Evolutionary conservation across 257 asterid genomes (phyloP).

Genomic region (Solanum clarkiae): DNA sequence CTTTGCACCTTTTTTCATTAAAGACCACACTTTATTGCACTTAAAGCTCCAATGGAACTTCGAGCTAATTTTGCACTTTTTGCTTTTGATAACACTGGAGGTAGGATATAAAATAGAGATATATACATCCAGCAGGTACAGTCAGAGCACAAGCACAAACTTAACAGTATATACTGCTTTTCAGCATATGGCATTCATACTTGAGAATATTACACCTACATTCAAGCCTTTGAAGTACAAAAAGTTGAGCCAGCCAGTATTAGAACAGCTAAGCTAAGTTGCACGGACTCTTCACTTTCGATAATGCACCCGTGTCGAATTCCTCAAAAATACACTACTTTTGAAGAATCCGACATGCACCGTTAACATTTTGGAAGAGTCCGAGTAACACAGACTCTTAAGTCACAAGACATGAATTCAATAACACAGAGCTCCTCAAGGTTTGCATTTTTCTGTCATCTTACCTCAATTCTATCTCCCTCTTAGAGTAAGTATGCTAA

Average conservation of each 20-base stretch:
- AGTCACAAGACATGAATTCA: background rate
- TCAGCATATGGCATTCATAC: background rate
- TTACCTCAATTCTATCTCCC: background rate
- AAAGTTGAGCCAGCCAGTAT: background rate
- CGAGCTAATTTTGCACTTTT: background rate
- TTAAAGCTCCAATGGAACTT: background rate
- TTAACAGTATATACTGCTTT: background rate
- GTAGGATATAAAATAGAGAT: background rate
- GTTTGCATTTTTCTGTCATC: background rate
- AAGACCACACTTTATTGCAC: background rate
- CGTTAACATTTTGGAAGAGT: too few relatives aligned
- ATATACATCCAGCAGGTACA: background rate
- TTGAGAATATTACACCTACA: background rate
- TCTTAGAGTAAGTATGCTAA: background rate
- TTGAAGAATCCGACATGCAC: too few relatives aligned
- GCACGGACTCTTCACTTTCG: too few relatives aligned
- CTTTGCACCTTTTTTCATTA: background rate
- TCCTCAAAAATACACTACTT: too few relatives aligned
- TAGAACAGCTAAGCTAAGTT: background rate
- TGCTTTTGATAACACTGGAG: background rate
- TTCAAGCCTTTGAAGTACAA: background rate
- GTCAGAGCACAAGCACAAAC: background rate
- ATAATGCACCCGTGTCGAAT: too few relatives aligned
- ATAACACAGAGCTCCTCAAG: background rate
- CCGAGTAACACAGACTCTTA: background rate